Evolutionary conservation across 2,329 filamentous ascomycete genomes (phyloP), one percentile per base, ranked within the genome.

Genomic region (Penicillium rolfsii): DNA sequence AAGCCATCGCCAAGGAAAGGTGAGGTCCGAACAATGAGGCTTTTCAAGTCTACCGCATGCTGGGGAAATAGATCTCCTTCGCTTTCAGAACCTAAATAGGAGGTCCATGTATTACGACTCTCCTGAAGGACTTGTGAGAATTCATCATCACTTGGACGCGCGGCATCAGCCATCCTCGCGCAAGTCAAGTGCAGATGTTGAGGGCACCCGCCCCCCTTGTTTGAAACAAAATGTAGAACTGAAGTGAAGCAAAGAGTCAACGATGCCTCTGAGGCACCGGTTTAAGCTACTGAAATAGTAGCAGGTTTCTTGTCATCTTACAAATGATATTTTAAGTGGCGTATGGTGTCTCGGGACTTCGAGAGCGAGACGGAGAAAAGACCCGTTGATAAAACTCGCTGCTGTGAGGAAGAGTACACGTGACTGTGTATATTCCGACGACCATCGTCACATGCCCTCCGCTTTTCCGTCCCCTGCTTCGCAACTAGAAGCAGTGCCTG

Each of bases 1-100:
- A 59, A 9, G 41, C 57, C 50, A 61, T 53, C 53, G 38, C 65
- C 65, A 12, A 70, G 64, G 36, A 69, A 67, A 49, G 63, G 35
- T 5, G 62, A 63, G 8, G 59, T 62, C 30, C 63, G 55, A 5
- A 38, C 46, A n/a, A 68, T 40, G 28, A 70, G 60, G 45, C 35
- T 12, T 43, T 57, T 57, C 9, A 69, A 45, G 28, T 66, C 52
- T 43, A 67, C 64, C 4, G 52, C 57, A 40, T 66, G 55, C 5
- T 19, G 57, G 24, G 59, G 61, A 6, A 70, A 16, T 46, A 26
- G 33, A n/a, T 38, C 8, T 49, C 54, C 9, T 22, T 68, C 46
- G n/a, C 48, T 56, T 5, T 33, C 56, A 8, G 56, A 14, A 8
- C 24, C 22, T n/a, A 64, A 48, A 57, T 68, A 65, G 11, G 56